Evolutionary conservation across 768 basidiomycete species (phyloP).

Genomic region (Russula sp.): DNA sequence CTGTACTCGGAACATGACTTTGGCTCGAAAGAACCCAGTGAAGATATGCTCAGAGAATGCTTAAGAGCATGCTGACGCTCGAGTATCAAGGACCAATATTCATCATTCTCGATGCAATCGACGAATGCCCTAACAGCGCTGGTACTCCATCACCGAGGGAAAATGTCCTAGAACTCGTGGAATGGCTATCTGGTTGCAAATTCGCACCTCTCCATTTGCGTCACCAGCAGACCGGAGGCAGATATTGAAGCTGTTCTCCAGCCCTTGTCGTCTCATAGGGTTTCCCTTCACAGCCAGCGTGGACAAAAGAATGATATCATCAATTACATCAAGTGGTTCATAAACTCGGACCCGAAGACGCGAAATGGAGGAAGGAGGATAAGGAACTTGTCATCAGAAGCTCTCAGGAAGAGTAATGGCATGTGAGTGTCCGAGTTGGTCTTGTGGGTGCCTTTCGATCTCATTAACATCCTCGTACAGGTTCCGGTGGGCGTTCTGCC

Average conservation of each 20-base stretch:
- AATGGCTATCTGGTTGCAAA: background rate
- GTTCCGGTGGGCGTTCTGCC: conserved; percentile 1
- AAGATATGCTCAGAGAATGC: background rate
- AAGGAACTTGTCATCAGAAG: background rate
- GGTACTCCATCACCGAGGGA: background rate
- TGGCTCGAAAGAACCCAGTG: background rate
- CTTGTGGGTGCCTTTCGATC: background rate
- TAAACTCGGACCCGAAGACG: conserved; percentile 1
- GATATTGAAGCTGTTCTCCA: background rate
- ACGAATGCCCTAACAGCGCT: background rate
- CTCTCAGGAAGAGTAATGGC: background rate
- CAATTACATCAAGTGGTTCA: background rate
- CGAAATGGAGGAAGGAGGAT: background rate
- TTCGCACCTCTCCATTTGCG: background rate
- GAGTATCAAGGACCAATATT: background rate
- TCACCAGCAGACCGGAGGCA: background rate
- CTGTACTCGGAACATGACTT: background rate
- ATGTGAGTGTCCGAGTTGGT: background rate
- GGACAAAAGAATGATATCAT: background rate
- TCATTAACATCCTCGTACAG: background rate
- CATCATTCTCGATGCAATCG: background rate
- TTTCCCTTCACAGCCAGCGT: background rate
- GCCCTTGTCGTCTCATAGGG: background rate
- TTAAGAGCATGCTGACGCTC: background rate
- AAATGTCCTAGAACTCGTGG: background rate